These are phyloP conservation scores for Triticum aestivum DNA, from an alignment of 176 grass and related monocot genomes.

Conservation along the genomic window DNA sequence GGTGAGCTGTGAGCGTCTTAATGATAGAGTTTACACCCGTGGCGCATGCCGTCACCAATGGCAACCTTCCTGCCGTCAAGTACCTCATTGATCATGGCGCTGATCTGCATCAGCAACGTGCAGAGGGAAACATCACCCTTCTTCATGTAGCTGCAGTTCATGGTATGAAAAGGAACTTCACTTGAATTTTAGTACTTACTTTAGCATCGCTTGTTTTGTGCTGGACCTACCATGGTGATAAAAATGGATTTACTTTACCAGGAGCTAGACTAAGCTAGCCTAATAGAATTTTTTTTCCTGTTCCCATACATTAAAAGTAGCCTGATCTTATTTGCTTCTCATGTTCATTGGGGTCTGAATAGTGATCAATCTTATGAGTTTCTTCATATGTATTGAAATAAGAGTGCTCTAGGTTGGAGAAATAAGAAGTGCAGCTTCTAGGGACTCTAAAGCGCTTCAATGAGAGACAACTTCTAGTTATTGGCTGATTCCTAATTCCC, in stretches of 20 bases:
- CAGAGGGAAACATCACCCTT: not conserved
- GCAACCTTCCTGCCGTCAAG: constrained; percentile 15
- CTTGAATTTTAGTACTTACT: not conserved
- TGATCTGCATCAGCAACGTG: constrained; percentile 8
- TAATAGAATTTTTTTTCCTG: too few species aligned
- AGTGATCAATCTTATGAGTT: not conserved
- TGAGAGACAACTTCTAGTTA: too few species aligned
- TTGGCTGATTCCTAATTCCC: too few species aligned
- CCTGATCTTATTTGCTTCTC: too few species aligned
- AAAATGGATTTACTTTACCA: not conserved
- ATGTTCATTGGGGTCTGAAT: too few species aligned
- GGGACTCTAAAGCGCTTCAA: too few species aligned
- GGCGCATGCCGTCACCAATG: constrained; percentile 1
- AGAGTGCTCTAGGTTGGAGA: not conserved
- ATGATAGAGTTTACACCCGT: not conserved
- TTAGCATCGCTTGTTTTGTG: not conserved
- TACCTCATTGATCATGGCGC: constrained; percentile 32
- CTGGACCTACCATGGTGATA: not conserved
- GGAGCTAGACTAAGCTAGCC: too few species aligned
- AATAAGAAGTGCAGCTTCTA: not conserved
- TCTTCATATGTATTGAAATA: not conserved
- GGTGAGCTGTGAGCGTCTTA: not conserved
- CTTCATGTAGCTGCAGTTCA: not conserved
- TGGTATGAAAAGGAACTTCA: not conserved
- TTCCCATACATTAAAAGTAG: too few species aligned